Base-by-base conservation (phyloP, 2,329 filamentous ascomycete genomes). In the Exophiala lecanii-corni region DNA sequence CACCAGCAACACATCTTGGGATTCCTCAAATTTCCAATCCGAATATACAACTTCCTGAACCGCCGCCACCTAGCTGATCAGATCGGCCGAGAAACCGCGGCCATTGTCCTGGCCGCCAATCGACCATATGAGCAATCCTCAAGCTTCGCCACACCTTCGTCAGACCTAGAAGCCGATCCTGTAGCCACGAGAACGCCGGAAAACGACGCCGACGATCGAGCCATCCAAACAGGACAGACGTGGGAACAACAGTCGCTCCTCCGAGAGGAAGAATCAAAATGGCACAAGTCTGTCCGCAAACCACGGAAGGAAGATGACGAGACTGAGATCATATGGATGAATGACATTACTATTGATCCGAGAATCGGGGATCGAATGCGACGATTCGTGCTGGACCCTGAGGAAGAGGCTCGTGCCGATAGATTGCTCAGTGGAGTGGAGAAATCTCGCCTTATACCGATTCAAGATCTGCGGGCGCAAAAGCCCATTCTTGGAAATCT, bases 1-100 rank as follows among this genome's bases (percentile, higher is more conserved):
- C 72, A 78, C 31, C 86, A 94, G 64, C 91, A 91, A 1, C 91
- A 97, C 62, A 77, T 96, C 45, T 82, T 98, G 20, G 92, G 92
- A 47, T 94, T 98, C 72, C 71, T 86, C 50, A 91, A 92, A 68
- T 96, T 91, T 2, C 86, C 89, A 1, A 84, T 82, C 53, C 83
- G 92, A 47, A 74, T 97, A 48, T 85, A 84, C 59, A 85, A 92
- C 53, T 98, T 89, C 74, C 73, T 98, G 48, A 94, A 84, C 63
- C 82, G 46, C 49, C 84, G 92, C 41, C 69, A 78, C 50, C 74
- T 95, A n/a, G 91, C 91, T 51, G 91, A 98, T 60, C 75, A 82
- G 34, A 81, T 96, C 47, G 92, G 92, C 39, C 82, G 86, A 31
- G 81, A 96, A 52, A 88, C 94, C 13, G 91, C 91, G 1, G 84